Evolutionary conservation across 1,284 basidiomycete genomes (phyloP).

Genomic region (Fomitiporia mediterranea): DNA sequence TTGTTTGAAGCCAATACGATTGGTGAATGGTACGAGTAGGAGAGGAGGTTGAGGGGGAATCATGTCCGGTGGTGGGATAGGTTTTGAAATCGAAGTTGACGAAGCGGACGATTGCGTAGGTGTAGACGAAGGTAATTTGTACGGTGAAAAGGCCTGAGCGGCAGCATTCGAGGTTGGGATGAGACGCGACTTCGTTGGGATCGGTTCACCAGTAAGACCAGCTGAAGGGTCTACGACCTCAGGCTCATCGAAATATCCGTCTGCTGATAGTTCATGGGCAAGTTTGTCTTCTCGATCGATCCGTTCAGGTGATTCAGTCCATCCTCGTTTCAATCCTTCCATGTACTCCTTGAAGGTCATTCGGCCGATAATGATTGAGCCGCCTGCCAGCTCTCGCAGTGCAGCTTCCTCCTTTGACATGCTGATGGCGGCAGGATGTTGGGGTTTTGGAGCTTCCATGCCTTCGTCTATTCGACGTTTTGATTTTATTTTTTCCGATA

Average conservation of each 20-base stretch:
- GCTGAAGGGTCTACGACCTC: slow-evolving; percentile 31
- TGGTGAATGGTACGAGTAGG: slow-evolving; percentile 82
- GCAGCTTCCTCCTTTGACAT: slow-evolving; percentile 53
- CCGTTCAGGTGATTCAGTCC: slow-evolving; percentile 69
- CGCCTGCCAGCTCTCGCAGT: slow-evolving; percentile 72
- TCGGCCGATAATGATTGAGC: slow-evolving; percentile 84
- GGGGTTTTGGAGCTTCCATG: slow-evolving; percentile 49
- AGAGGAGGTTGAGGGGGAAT: slow-evolving; percentile 82
- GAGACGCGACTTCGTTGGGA: slow-evolving; percentile 38
- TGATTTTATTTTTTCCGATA: slow-evolving; percentile 69
- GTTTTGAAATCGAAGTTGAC: slow-evolving; percentile 24
- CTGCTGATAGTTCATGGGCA: slow-evolving; percentile 62
- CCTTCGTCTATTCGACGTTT: slow-evolving; percentile 60
- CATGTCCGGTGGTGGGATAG: slow-evolving; percentile 42
- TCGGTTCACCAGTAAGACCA: slow-evolving; percentile 33
- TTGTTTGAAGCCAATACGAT: slow-evolving; percentile 82
- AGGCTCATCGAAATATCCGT: slow-evolving; percentile 71
- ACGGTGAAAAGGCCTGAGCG: slow-evolving; percentile 42
- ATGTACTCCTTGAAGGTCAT: slow-evolving; percentile 94
- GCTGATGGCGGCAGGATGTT: slow-evolving; percentile 52
- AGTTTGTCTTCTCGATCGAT: slow-evolving; percentile 77
- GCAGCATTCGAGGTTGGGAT: slow-evolving; percentile 35
- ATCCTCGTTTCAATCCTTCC: slow-evolving; percentile 81
- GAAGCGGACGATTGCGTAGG: too few relatives aligned
- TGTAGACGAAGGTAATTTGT: slow-evolving; percentile 26